These are phyloP conservation scores for Barnettozyma salicaria DNA, from an alignment of 805 yeast genomes.

Conservation along the genomic window DNA sequence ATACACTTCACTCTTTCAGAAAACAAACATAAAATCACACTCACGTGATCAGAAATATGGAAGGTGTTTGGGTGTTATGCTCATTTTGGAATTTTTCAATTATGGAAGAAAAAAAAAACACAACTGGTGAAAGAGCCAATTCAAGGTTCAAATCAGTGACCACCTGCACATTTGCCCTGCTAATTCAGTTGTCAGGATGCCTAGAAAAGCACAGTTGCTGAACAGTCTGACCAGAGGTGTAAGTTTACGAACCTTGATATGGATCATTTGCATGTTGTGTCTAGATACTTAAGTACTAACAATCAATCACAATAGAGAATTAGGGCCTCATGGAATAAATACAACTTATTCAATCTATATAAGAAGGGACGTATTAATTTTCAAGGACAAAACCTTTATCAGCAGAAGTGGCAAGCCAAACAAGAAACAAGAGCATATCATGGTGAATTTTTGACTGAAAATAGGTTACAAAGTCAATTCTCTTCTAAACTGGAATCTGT, in stretches of 20 bases:
- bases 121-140: background rate
- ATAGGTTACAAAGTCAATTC: slow-evolving; percentile 70
- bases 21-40: no score
- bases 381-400: slow-evolving; percentile 66
- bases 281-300: background rate
- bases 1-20: no score
- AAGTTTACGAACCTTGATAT: no score
- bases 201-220: slow-evolving; percentile 52
- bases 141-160: no score
- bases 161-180: background rate
- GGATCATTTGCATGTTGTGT: no score
- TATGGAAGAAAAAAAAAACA: background rate
- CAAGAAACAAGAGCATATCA: slow-evolving; percentile 92
- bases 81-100: no score
- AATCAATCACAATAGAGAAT: slow-evolving; percentile 35
- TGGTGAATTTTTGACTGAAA: slow-evolving; percentile 88
- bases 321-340: slow-evolving; percentile 88
- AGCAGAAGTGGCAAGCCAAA: slow-evolving; percentile 89
- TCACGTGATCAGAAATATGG: background rate
- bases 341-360: slow-evolving; percentile 81
- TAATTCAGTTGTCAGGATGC: slow-evolving; percentile 34
- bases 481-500: slow-evolving; percentile 69
- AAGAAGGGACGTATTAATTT: slow-evolving; percentile 57
- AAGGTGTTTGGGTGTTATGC: slow-evolving; percentile 10
- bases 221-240: slow-evolving; percentile 54